Evolutionary conservation across 2,329 filamentous ascomycete species (phyloP).

Genomic region (Fusarium oligoseptatum): DNA sequence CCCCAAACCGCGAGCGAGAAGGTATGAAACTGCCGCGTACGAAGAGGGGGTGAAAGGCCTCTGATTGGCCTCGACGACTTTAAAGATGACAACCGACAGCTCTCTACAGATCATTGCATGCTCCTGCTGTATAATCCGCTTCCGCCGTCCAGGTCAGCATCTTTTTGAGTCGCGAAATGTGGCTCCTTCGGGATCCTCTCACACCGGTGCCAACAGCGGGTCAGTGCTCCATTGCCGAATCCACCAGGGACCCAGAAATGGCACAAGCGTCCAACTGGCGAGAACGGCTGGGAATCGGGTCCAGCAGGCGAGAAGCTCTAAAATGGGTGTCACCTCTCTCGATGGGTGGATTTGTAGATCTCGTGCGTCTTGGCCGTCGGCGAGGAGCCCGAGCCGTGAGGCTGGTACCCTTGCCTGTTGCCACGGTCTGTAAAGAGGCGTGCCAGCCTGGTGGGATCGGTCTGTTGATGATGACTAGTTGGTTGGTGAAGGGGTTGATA

Average conservation of each 20-base stretch:
- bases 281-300: slow-evolving; percentile 17
- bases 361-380: slow-evolving; percentile 13
- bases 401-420: not conserved
- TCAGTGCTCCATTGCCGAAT: slow-evolving; percentile 37
- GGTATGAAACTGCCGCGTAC: not conserved
- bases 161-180: slow-evolving; percentile 32
- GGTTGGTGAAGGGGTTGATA: not conserved
- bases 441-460: slow-evolving; percentile 1
- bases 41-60: not conserved
- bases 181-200: slow-evolving; percentile 35
- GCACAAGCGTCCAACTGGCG: slow-evolving; percentile 24
- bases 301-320: slow-evolving; percentile 8
- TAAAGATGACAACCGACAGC: not conserved
- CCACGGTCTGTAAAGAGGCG: not conserved
- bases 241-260: slow-evolving; percentile 32
- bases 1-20: not conserved
- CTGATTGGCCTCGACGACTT: slow-evolving; percentile 3
- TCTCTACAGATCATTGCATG: not conserved
- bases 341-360: slow-evolving; percentile 34
- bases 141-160: slow-evolving; percentile 12
- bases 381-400: not conserved
- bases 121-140: slow-evolving; percentile 18
- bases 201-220: slow-evolving; percentile 38
- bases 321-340: slow-evolving; percentile 23
- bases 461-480: not conserved